Conservation (phyloP, 164 flowering plant genomes). For the Santalum album region DNA sequence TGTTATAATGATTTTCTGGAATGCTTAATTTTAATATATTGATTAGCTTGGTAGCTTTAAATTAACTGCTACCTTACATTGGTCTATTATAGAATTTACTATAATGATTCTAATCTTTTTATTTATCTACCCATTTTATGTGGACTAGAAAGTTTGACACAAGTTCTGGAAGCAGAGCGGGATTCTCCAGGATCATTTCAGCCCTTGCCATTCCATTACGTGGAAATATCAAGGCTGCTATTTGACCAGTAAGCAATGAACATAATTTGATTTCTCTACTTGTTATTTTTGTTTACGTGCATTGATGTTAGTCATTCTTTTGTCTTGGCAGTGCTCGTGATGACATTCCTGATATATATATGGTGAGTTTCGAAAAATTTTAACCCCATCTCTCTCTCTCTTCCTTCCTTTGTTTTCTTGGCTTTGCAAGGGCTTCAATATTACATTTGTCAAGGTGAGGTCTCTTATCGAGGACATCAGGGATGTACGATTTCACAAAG, state of each 20-base stretch:
- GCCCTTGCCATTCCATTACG: constrained; percentile 81
- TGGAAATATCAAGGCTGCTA: constrained; percentile 82
- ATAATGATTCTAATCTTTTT: too few species aligned
- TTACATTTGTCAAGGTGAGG: constrained; percentile 45
- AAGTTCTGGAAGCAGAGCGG: constrained; percentile 71
- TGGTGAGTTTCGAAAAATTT: constrained; percentile 56
- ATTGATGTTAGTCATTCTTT: constrained; percentile 9
- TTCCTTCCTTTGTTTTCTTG: background rate
- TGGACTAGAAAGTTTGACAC: constrained; percentile 55
- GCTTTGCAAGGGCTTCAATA: background rate
- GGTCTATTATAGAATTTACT: too few species aligned
- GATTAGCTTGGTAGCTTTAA: too few species aligned
- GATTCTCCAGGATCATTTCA: constrained; percentile 71
- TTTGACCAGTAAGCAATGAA: constrained; percentile 61
- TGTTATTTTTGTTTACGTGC: background rate
- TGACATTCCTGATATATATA: constrained; percentile 76
- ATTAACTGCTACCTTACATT: too few species aligned
- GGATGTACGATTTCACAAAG: constrained; percentile 83
- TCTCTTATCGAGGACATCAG: constrained; percentile 80
- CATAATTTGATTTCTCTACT: background rate
- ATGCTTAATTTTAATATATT: too few species aligned
- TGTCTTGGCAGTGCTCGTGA: constrained; percentile 59
- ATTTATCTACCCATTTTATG: constrained; percentile 10
- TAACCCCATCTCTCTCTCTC: background rate
- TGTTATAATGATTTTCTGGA: too few species aligned